These are phyloP conservation scores for Corinectria fuckeliana DNA, from an alignment of 2,329 filamentous ascomycete genomes.

Conservation along the genomic window DNA sequence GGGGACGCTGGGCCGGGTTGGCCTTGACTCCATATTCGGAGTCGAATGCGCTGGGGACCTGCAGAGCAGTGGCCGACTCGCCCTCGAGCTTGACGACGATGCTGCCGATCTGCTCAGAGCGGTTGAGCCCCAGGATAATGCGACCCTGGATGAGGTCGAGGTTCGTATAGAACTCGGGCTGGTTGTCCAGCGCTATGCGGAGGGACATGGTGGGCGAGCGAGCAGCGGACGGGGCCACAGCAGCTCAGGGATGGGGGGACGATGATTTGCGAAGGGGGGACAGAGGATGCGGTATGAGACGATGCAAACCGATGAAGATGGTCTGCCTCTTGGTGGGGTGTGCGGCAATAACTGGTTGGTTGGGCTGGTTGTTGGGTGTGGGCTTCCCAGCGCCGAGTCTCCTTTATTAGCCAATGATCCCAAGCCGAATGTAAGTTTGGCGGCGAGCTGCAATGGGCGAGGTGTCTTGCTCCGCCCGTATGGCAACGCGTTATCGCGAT, in stretches of 20 bases:
- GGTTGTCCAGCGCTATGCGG: slow-evolving; percentile 69
- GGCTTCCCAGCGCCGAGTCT: slow-evolving; percentile 12
- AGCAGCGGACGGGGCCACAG: slow-evolving; percentile 6
- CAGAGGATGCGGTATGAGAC: slow-evolving; percentile 1
- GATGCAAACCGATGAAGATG: slow-evolving; percentile 16
- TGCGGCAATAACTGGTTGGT: slow-evolving; percentile 21
- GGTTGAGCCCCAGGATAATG: slow-evolving; percentile 63
- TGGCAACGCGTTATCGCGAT: slow-evolving; percentile 16
- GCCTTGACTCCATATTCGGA: slow-evolving; percentile 47
- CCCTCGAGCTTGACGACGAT: slow-evolving; percentile 86
- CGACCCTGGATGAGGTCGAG: slow-evolving; percentile 74
- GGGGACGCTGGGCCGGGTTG: slow-evolving; percentile 41
- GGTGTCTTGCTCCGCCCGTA: slow-evolving; percentile 13
- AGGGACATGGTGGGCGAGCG: slow-evolving; percentile 63
- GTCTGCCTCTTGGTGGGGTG: slow-evolving; percentile 7
- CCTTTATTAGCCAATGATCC: slow-evolving; percentile 6
- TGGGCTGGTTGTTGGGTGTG: slow-evolving; percentile 11
- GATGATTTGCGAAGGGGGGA: not conserved
- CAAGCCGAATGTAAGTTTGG: slow-evolving; percentile 5
- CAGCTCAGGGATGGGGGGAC: slow-evolving; percentile 12
- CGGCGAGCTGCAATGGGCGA: not conserved
- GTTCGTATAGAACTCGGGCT: slow-evolving; percentile 78
- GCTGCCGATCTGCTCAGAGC: slow-evolving; percentile 72
- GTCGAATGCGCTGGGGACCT: slow-evolving; percentile 55
- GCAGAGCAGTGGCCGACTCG: slow-evolving; percentile 72